Conservation (phyloP, 305 asterid genomes). For the Fraxinus ornus region DNA sequence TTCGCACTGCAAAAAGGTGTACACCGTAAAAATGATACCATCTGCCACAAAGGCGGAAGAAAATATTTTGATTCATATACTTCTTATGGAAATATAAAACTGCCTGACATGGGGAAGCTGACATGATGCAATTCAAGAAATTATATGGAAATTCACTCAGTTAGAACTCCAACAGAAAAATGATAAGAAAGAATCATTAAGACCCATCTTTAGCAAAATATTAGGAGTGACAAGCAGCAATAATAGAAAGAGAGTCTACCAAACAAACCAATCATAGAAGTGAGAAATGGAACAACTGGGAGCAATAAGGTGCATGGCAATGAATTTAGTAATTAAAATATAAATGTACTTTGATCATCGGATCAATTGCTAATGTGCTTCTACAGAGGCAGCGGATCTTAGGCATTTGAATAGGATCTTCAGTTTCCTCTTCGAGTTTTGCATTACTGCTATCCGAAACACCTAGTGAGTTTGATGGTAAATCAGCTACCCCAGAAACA, state of each 20-base stretch:
- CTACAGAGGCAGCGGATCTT: slow-evolving; percentile 90
- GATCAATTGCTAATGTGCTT: slow-evolving; percentile 64
- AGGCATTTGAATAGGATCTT: slow-evolving; percentile 54
- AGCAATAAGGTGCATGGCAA: background rate
- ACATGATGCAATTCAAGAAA: slow-evolving; percentile 10
- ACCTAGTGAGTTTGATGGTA: slow-evolving; percentile 71
- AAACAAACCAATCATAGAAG: background rate
- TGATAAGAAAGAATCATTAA: background rate
- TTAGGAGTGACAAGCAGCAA: background rate
- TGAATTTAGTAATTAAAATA: background rate
- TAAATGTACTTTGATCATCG: slow-evolving; percentile 72
- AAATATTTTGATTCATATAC: background rate
- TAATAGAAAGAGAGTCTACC: background rate
- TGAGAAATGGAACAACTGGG: background rate
- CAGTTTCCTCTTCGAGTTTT: slow-evolving; percentile 61
- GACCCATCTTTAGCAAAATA: background rate
- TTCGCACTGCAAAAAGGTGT: slow-evolving; percentile 74
- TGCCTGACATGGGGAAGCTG: slow-evolving; percentile 9
- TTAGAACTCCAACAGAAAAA: slow-evolving; percentile 21
- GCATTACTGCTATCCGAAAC: slow-evolving; percentile 58
- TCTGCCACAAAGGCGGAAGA: background rate
- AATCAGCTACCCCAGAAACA: slow-evolving; percentile 72
- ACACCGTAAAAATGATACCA: slow-evolving; percentile 22
- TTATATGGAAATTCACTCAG: slow-evolving; percentile 8
- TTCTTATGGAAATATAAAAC: slow-evolving; percentile 8